Percentiles rank a stretch among this genome's conserved stretches.
phyloP scores from a whole-genome alignment of 805 yeast species.

The Helenozyma baotianmanensis region DNA sequence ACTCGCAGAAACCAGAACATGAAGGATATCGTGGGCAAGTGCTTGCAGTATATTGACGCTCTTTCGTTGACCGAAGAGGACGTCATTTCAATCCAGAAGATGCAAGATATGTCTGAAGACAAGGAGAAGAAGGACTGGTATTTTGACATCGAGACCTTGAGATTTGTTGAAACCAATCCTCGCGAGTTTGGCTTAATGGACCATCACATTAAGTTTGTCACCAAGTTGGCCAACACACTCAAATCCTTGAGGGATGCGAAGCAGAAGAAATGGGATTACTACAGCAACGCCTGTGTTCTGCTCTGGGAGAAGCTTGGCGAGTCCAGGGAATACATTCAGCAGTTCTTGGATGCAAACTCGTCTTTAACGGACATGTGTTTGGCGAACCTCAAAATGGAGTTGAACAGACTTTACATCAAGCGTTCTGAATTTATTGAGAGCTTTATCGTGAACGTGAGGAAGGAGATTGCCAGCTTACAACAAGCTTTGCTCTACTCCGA shows the following conservation, averaged over 20 bases:
- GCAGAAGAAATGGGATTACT: conserved; percentile 33
- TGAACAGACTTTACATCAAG: conserved; percentile 52
- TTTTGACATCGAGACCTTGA: conserved; percentile 35
- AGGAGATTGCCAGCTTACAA: conserved; percentile 61
- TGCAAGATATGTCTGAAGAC: conserved; percentile 11
- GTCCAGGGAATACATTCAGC: conserved; percentile 32
- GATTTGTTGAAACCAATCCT: conserved; percentile 33
- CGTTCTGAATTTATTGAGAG: conserved; percentile 63
- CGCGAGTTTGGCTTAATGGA: conserved; percentile 36
- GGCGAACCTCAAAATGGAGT: conserved; percentile 49
- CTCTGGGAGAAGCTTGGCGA: conserved; percentile 60
- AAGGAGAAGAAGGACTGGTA: conserved; percentile 24
- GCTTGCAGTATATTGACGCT: conserved; percentile 22
- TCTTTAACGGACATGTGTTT: conserved; percentile 46
- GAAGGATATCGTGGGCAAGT: conserved; percentile 18
- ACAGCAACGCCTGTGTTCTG: conserved; percentile 36
- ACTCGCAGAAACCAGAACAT: conserved; percentile 20
- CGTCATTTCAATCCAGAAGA: conserved; percentile 28
- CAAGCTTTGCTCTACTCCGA: conserved; percentile 52
- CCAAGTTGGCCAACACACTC: conserved; percentile 28
- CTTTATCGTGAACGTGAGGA: conserved; percentile 60
- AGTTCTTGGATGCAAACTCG: conserved; percentile 43
- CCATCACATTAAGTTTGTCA: conserved; percentile 29
- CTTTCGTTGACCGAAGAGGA: conserved; percentile 32
- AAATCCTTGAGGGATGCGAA: conserved; percentile 27